Percentiles rank a stretch among this genome's conserved stretches.
Conservation (phyloP, 257 asterid genomes). For the Plectranthus barbatus region DNA sequence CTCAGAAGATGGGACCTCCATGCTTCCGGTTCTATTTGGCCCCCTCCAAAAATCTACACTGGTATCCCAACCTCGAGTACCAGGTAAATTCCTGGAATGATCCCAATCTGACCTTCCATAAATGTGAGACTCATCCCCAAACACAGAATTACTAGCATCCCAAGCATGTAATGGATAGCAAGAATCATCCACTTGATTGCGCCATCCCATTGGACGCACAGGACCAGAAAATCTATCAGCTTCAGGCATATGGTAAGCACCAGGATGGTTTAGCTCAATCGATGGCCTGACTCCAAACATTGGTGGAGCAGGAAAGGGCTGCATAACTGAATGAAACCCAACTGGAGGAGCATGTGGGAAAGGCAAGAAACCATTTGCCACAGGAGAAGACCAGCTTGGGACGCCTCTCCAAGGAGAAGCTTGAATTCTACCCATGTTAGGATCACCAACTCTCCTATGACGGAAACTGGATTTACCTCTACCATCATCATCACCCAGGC, state of each 20-base stretch:
- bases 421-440: slow-evolving; percentile 68
- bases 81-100: slow-evolving; percentile 38
- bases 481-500: slow-evolving; percentile 67
- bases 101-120: slow-evolving; percentile 91
- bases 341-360: slow-evolving; percentile 81
- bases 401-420: slow-evolving; percentile 88
- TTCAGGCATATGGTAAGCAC: slow-evolving; percentile 71
- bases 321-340: slow-evolving; percentile 74
- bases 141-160: slow-evolving; percentile 61
- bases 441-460: slow-evolving; percentile 69
- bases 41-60: slow-evolving; percentile 67
- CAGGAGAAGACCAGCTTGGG: slow-evolving; percentile 87
- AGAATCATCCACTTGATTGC: slow-evolving; percentile 55
- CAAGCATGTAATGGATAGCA: slow-evolving; percentile 61
- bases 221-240: slow-evolving; percentile 74
- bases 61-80: slow-evolving; percentile 54
- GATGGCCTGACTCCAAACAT: slow-evolving; percentile 76
- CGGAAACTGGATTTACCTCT: slow-evolving; percentile 63
- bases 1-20: slow-evolving; percentile 50
- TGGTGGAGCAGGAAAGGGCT: slow-evolving; percentile 68
- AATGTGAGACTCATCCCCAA: slow-evolving; percentile 70
- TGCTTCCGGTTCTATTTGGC: slow-evolving; percentile 40
- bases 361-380: slow-evolving; percentile 87
- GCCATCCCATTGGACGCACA: slow-evolving; percentile 84
- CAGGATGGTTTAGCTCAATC: slow-evolving; percentile 67